Conservation (phyloP, 2,329 filamentous ascomycete genomes). For the Clarireedia sp. region DNA sequence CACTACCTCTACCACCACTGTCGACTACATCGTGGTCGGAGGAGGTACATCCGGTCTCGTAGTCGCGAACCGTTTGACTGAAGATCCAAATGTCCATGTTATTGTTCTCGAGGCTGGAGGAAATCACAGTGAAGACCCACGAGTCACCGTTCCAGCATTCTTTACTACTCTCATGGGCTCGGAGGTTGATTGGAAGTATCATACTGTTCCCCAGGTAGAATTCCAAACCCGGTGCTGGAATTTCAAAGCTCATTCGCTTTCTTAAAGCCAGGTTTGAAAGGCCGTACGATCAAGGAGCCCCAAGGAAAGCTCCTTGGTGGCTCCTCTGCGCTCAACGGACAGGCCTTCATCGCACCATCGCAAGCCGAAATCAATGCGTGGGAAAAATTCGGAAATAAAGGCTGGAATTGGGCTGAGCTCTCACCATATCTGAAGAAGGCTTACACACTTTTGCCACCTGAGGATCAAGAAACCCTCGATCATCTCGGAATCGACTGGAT, state of each 20-base stretch:
- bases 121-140: slow-evolving; percentile 29
- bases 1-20: neutral
- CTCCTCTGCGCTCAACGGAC: slow-evolving; percentile 28
- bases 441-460: neutral
- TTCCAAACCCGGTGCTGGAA: neutral
- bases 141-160: slow-evolving; percentile 28
- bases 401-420: slow-evolving; percentile 30
- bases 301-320: slow-evolving; percentile 32
- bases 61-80: slow-evolving; percentile 27
- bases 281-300: slow-evolving; percentile 16
- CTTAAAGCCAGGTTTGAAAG: neutral
- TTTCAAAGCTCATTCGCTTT: neutral
- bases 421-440: slow-evolving; percentile 3
- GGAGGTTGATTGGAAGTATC: slow-evolving; percentile 36
- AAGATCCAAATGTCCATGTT: slow-evolving; percentile 32
- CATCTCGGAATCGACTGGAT: slow-evolving; percentile 5
- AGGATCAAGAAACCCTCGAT: neutral
- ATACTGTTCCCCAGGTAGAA: slow-evolving; percentile 31
- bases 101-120: slow-evolving; percentile 35
- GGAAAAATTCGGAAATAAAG: slow-evolving; percentile 36
- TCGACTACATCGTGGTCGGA: neutral
- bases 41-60: slow-evolving; percentile 14
- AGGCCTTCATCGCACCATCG: slow-evolving; percentile 19
- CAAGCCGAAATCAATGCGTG: slow-evolving; percentile 31
- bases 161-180: slow-evolving; percentile 20